Evolutionary conservation across 768 basidiomycete genomes (phyloP), one percentile per base, ranked within the genome.

Genomic region (Tulasnella sp.): DNA sequence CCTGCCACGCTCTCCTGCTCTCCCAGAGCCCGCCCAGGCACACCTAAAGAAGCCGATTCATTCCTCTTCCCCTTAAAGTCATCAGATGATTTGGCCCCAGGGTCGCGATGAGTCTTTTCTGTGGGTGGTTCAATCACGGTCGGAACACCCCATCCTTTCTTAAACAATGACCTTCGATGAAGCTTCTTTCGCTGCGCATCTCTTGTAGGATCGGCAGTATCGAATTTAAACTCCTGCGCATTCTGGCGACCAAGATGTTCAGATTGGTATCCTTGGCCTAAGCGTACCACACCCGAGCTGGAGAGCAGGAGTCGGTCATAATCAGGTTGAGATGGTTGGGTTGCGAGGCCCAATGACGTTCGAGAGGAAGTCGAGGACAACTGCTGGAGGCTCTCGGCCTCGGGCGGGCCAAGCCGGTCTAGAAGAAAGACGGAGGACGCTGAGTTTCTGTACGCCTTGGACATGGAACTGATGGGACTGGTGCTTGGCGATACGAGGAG

Each of bases 231-330:
- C 12, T 31, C 8, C 9, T 11, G 10, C 34, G 52, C 31, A 22
- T 30, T 53, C 29, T 31, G 52, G 30, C 46, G 22, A 15, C 11
- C 15, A 31, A 24, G 30, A 25, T 48, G 30, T 25, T 59, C 57
- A 1, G 85, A 88, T 69, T 90, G 85, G 65, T 90, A 89, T 5
- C 88, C 87, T 65, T 80, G 82, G 2, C 88, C 88, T 7, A 85
- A 71, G 27, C 87, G 84, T 66, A 83, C 88, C 42, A 91, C 87
- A 25, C 84, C 84, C 1, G 82, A 79, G 1, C 85, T 86, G 10
- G 86, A 83, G 84, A 88, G 85, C 27, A 90, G 74, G 73, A 89
- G 84, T 43, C 84, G 80, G 64, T 91, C 88, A 62, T 90, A 91
- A 25, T 51, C 53, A 46, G 57, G 44, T 8, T 25, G 43, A 10